Conservation (phyloP, 306 rosid species). For the Trifolium subterraneum region DNA sequence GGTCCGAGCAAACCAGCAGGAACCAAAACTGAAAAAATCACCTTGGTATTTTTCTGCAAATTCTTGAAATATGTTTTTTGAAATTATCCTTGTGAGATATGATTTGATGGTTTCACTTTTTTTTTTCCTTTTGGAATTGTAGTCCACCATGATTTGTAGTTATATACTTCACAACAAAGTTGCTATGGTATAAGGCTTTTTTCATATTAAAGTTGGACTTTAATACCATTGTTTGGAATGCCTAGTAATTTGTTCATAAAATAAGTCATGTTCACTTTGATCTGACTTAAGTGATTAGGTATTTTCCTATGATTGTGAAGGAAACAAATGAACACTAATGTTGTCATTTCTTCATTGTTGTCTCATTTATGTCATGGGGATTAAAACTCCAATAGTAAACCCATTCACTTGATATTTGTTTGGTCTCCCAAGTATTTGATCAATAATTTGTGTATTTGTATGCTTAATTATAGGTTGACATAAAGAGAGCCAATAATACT, state of each 20-base stretch:
- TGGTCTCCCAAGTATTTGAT: slow-evolving; percentile 36
- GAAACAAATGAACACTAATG: slow-evolving; percentile 25
- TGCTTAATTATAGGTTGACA: slow-evolving; percentile 66
- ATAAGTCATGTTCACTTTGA: slow-evolving; percentile 32
- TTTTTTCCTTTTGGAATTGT: slow-evolving; percentile 21
- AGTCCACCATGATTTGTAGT: slow-evolving; percentile 24
- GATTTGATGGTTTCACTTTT: slow-evolving; percentile 32
- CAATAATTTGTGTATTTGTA: slow-evolving; percentile 21
- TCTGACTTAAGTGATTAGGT: slow-evolving; percentile 18
- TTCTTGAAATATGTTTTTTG: slow-evolving; percentile 20
- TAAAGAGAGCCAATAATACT: slow-evolving; percentile 90
- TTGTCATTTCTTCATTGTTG: slow-evolving; percentile 6
- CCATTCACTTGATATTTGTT: slow-evolving; percentile 23
- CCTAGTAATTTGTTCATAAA: slow-evolving; percentile 28
- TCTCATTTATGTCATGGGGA: slow-evolving; percentile 9
- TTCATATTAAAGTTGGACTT: slow-evolving; percentile 18
- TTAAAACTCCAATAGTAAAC: slow-evolving; percentile 5
- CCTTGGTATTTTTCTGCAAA: slow-evolving; percentile 66
- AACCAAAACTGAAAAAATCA: slow-evolving; percentile 81
- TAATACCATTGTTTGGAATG: slow-evolving; percentile 33
- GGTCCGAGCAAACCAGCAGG: slow-evolving; percentile 69
- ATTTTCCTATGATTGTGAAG: slow-evolving; percentile 16
- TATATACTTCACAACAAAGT: slow-evolving; percentile 30
- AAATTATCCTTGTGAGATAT: slow-evolving; percentile 32
- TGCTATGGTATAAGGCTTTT: slow-evolving; percentile 14